These are phyloP conservation scores for Paramecium bursaria DNA, from an alignment of 73 alveolate genomes.

Conservation along the genomic window DNA sequence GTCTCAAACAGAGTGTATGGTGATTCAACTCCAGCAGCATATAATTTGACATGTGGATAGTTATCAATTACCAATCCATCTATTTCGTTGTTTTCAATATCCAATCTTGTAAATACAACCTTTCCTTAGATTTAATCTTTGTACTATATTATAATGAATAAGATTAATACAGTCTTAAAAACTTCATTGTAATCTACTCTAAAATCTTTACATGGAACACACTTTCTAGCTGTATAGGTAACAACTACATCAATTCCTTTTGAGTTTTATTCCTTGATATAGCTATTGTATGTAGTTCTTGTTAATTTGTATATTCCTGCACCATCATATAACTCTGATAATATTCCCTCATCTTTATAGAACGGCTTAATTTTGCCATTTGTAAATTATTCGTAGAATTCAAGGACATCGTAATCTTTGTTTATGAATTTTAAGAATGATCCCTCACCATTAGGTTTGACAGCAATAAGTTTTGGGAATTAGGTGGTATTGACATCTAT, in stretches of 20 bases:
- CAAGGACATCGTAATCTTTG: constrained; percentile 1
- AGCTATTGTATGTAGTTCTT: constrained; percentile 20
- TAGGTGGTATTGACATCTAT: constrained; percentile 48
- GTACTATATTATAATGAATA: neutral
- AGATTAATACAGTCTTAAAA: neutral
- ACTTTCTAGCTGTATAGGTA: constrained; percentile 46
- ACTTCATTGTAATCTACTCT: constrained; percentile 59
- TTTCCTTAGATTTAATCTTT: constrained; percentile 30
- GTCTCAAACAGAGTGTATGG: constrained; percentile 35
- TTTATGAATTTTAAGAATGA: constrained; percentile 43
- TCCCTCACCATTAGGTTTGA: constrained; percentile 39
- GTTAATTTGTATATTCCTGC: constrained; percentile 57
- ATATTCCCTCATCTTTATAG: constrained; percentile 52
- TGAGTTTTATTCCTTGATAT: constrained; percentile 16
- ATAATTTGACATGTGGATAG: constrained; percentile 59
- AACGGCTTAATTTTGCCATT: constrained; percentile 23
- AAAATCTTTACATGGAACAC: constrained; percentile 54
- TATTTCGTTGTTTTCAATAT: constrained; percentile 49
- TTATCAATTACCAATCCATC: constrained; percentile 4
- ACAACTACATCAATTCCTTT: constrained; percentile 58
- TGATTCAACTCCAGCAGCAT: constrained; percentile 37
- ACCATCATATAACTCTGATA: constrained; percentile 38
- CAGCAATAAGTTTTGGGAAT: constrained; percentile 36
- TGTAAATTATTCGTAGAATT: constrained; percentile 18
- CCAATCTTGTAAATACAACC: constrained; percentile 45